Evolutionary conservation across 306 rosid species (phyloP).

Genomic region (Begonia masoniana): DNA sequence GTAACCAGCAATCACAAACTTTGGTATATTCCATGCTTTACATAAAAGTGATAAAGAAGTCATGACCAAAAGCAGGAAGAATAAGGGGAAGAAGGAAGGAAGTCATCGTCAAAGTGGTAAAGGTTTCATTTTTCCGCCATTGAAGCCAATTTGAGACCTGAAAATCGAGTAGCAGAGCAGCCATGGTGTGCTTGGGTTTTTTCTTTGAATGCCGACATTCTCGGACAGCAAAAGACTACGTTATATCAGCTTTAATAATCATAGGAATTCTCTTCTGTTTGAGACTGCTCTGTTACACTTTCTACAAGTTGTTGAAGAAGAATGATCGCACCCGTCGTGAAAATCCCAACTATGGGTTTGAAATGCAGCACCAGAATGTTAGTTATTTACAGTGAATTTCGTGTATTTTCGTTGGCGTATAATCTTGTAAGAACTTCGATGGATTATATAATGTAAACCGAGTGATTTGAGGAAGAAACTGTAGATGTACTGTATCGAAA

Average conservation of each 20-base stretch:
- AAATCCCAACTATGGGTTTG: conserved; percentile 5
- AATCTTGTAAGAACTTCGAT: too few species aligned
- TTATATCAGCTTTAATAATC: conserved; percentile 23
- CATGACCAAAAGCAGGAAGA: conserved; percentile 23
- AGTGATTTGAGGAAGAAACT: too few species aligned
- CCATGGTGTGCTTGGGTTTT: conserved; percentile 33
- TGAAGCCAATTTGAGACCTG: not conserved
- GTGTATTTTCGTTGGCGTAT: too few species aligned
- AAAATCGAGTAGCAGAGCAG: not conserved
- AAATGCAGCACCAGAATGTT: conserved; percentile 5
- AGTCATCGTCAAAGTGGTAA: not conserved
- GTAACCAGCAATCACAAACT: not conserved
- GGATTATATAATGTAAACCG: too few species aligned
- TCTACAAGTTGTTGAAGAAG: conserved; percentile 9
- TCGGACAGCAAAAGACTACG: conserved; percentile 16
- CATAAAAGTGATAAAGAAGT: conserved; percentile 13
- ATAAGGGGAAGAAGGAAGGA: conserved; percentile 6
- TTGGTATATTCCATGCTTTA: conserved; percentile 15
- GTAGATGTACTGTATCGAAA: too few species aligned
- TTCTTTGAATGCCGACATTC: conserved; percentile 17
- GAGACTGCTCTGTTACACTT: conserved; percentile 18
- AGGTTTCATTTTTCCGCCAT: not conserved
- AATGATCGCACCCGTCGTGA: not conserved
- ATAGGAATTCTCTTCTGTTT: conserved; percentile 22
- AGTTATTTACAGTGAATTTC: not conserved